Evolutionary conservation across 805 yeast species (phyloP), one percentile per base, ranked within the genome.

Genomic region (Priceomyces medius): DNA sequence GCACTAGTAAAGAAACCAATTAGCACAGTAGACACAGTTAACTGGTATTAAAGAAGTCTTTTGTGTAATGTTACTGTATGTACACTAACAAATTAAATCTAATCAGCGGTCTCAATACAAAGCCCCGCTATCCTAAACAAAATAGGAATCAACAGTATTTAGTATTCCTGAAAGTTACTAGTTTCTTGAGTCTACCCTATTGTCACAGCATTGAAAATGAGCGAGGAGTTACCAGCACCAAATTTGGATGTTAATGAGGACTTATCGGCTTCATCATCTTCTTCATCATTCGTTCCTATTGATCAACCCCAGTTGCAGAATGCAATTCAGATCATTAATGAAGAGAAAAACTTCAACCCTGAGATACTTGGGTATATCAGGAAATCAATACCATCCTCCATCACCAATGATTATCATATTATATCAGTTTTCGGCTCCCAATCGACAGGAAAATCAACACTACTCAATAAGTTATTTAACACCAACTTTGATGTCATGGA

Each of bases 361-460:
- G 44, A 59, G 2, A 59, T 66, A 42, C 59, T 56, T 45, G 55
- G 48, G 5, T 73, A 60, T 53, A 61, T 77, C 39, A 55, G 65
- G 20, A 47, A 54, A 24, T 54, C 68, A 7, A 54, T 68, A 5
- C 55, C 56, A 8, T 45, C 52, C 20, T 54, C 55, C 34, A 71
- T 74, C 10, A 95, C 90, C 0, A 67, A 84, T 42, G 73, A 83
- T 51, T 90, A 91, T 67, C 96, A 93, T 61, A 81, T 93, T 14
- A 87, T 93, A 3, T 83, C 98, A 0, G 99, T 93, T 28, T 93
- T 93, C 71, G 99, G 99, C 4, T 88, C 97, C 1, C 99, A 93
- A 59, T 85, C 95, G 3, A 89, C 97, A 3, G 99, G 99, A 40
- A 93, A 93, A 64, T 88, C 97, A 2, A 93, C 99, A 0, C 73